These are phyloP conservation scores for Hypomontagnella submonticulosa DNA, from an alignment of 495 filamentous ascomycete species.

Conservation along the genomic window DNA sequence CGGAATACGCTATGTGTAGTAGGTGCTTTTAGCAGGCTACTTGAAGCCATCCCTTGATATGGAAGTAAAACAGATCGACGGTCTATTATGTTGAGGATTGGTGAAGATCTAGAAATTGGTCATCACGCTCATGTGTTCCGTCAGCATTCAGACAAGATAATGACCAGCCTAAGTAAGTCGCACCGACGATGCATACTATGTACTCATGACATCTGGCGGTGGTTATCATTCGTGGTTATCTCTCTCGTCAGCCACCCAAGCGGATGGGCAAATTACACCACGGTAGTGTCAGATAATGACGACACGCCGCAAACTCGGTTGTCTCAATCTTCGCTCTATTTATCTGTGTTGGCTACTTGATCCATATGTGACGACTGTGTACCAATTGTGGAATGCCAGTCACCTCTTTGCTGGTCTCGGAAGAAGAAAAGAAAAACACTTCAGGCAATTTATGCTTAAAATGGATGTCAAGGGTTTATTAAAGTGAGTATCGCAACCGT, in stretches of 20 bases:
- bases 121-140: slow-evolving; percentile 7
- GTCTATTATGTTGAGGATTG: neutral
- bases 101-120: slow-evolving; percentile 3
- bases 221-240: neutral
- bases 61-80: neutral
- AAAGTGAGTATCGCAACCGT: no score
- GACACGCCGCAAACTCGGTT: slow-evolving; percentile 18
- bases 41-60: neutral
- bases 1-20: neutral
- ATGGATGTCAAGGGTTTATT: no score
- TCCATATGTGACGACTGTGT: no score
- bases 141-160: neutral
- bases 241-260: neutral
- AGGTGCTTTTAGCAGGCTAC: neutral
- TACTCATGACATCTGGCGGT: neutral
- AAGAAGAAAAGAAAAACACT: no score
- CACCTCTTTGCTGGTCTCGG: no score
- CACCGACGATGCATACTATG: neutral
- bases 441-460: no score
- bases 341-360: no score
- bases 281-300: slow-evolving; percentile 23
- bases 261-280: slow-evolving; percentile 10
- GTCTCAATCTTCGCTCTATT: neutral
- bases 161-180: neutral
- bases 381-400: no score